phyloP scores from a whole-genome alignment of 1,284 basidiomycete genomes.

The Ceratobasidium papillatum region DNA sequence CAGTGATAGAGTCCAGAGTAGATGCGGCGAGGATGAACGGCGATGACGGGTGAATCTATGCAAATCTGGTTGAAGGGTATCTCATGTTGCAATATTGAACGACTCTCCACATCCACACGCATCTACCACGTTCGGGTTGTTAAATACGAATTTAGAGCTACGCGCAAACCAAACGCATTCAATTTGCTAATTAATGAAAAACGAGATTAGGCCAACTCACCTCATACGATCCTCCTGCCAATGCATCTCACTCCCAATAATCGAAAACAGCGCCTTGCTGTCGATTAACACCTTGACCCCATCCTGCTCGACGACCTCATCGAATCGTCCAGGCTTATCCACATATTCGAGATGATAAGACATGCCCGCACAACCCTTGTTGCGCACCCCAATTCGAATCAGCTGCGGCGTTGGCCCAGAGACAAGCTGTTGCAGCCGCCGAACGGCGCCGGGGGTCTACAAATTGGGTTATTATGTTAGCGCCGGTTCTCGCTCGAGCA shows the following conservation, averaged over 20 bases:
- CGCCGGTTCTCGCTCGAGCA: background rate
- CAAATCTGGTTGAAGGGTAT: background rate
- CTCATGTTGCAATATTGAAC: constrained; percentile 64
- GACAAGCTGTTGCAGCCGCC: constrained; percentile 74
- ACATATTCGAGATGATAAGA: constrained; percentile 98
- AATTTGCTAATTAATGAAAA: background rate
- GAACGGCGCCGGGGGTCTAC: constrained; percentile 85
- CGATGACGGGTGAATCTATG: constrained; percentile 19
- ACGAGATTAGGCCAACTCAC: constrained; percentile 54
- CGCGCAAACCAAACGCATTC: constrained; percentile 8
- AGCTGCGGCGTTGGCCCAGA: constrained; percentile 86
- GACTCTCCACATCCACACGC: constrained; percentile 96
- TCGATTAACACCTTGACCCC: constrained; percentile 95
- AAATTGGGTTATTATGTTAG: constrained; percentile 32
- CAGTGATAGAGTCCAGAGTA: constrained; percentile 9
- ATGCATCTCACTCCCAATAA: constrained; percentile 99
- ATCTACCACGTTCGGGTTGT: constrained; percentile 90
- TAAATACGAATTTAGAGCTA: constrained; percentile 92
- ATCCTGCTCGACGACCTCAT: constrained; percentile 97
- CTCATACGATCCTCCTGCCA: constrained; percentile 94
- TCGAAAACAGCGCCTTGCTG: constrained; percentile 96
- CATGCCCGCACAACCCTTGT: constrained; percentile 99
- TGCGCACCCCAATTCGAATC: constrained; percentile 93
- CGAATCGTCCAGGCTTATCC: constrained; percentile 88
- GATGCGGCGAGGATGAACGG: background rate